Base-by-base conservation (phyloP, 2,329 filamentous ascomycete species). In the Nothophoma quercina region DNA sequence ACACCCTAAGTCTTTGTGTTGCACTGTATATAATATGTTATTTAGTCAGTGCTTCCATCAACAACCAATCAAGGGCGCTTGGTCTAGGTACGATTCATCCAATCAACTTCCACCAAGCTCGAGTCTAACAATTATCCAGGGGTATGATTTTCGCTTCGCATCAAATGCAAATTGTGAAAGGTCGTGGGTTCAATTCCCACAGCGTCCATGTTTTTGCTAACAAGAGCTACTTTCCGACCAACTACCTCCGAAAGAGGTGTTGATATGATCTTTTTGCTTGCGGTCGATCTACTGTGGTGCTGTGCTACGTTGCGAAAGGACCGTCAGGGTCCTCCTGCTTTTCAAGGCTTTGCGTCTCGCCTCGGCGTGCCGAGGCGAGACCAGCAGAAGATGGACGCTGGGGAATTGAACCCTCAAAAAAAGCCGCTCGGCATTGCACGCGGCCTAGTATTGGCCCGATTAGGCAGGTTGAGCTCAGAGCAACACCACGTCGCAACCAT, bases 101-200 rank as follows among this genome's bases (percentile, higher is more conserved):
- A n/a, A n/a, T n/a, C n/a, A n/a, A 28, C 7, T 7, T 16, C 36
- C 29, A 49, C 29, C 19, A 30, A 22, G 2, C 5, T 7, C 9
- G 25, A 32, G 28, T 36, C n/a, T n/a, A n/a, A n/a, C n/a, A n/a
- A n/a, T n/a, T n/a, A n/a, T n/a, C n/a, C n/a, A n/a, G n/a, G n/a
- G n/a, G n/a, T n/a, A n/a, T n/a, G n/a, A n/a, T n/a, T 16, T n/a
- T 55, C 52, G 52, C 52, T 55, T 55, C 51, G 51, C 51, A 55
- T 45, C 35, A 32, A n/a, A 29, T 51, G 26, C 15, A 28, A 30
- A 12, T 18, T 55, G 52, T 55, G 52, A 55, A 47, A 46, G 52
- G 46, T 51, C 45, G 52, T 55, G 52, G 45, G 52, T 51, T 55
- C 52, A 55, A 50, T 55, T 55, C 52, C 52, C 52, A 55, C 51